phyloP scores from a whole-genome alignment of 371 early-diverging fungal genomes.

The Mucor sp. region DNA sequence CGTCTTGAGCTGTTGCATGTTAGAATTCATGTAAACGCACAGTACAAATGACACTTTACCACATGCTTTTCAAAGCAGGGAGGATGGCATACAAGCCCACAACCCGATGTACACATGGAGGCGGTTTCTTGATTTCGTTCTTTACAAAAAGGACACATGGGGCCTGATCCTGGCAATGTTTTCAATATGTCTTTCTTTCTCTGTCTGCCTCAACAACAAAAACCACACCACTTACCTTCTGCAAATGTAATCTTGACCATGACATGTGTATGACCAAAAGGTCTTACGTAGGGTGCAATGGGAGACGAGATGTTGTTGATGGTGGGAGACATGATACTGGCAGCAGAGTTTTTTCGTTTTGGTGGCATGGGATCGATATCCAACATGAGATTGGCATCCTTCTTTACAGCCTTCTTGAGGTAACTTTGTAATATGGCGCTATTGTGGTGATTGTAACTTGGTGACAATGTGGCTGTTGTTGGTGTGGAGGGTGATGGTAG shows the following conservation, averaged over 20 bases:
- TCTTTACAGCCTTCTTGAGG: background rate
- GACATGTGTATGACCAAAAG: background rate
- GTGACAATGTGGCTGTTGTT: background rate
- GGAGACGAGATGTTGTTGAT: background rate
- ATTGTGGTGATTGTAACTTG: too few relatives aligned
- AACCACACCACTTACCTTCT: background rate
- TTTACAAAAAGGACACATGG: background rate
- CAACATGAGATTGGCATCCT: background rate
- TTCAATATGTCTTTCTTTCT: too few relatives aligned
- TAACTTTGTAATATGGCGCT: conserved; percentile 2
- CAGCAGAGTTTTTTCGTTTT: background rate
- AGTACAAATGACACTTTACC: background rate
- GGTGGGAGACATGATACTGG: background rate
- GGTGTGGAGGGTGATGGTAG: background rate
- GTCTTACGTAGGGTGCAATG: background rate
- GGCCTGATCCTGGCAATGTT: background rate
- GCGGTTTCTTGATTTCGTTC: background rate
- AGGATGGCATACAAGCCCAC: background rate
- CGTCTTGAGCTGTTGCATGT: background rate
- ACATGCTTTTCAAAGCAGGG: background rate
- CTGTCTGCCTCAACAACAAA: too few relatives aligned
- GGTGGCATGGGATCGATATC: background rate
- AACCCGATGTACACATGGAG: background rate
- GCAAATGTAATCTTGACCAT: background rate
- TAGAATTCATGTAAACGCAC: background rate